Evolutionary conservation across 495 filamentous ascomycete species (phyloP).

Genomic region (Platismatia glauca): DNA sequence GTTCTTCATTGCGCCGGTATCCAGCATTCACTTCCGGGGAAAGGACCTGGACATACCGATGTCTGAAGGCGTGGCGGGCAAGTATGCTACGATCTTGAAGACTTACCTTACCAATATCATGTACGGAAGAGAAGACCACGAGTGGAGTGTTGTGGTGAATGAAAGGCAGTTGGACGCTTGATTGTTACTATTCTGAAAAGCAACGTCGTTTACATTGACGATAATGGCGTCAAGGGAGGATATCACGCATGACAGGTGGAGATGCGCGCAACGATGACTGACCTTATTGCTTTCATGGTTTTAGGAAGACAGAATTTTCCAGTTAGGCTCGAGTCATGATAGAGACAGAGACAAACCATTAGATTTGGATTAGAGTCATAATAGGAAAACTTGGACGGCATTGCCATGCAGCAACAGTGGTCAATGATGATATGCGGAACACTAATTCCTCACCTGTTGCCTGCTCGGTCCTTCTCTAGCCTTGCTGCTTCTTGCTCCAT

Average conservation of each 20-base stretch:
- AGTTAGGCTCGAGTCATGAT: background rate
- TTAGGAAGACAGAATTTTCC: background rate
- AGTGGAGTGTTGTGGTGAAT: conserved; percentile 70
- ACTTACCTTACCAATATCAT: conserved; percentile 73
- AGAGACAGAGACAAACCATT: background rate
- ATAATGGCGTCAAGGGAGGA: background rate
- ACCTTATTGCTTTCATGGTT: background rate
- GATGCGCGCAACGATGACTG: no score
- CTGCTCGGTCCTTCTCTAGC: conserved; percentile 13
- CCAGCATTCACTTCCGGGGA: conserved; percentile 75
- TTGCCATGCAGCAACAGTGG: background rate
- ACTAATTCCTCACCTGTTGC: conserved; percentile 5
- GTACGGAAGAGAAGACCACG: conserved; percentile 71
- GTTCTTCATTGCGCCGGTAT: conserved; percentile 79
- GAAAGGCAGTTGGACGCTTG: conserved; percentile 11
- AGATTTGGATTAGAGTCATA: background rate
- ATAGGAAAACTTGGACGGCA: background rate
- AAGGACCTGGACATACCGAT: conserved; percentile 61
- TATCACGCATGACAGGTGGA: background rate
- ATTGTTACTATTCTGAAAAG: background rate
- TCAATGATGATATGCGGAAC: background rate
- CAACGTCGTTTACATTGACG: background rate
- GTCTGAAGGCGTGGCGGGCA: conserved; percentile 52
- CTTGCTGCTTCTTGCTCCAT: conserved; percentile 20
- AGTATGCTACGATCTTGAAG: conserved; percentile 66